These are phyloP conservation scores for Wakefieldia striispora DNA, from an alignment of 768 basidiomycete species.

Conservation along the genomic window DNA sequence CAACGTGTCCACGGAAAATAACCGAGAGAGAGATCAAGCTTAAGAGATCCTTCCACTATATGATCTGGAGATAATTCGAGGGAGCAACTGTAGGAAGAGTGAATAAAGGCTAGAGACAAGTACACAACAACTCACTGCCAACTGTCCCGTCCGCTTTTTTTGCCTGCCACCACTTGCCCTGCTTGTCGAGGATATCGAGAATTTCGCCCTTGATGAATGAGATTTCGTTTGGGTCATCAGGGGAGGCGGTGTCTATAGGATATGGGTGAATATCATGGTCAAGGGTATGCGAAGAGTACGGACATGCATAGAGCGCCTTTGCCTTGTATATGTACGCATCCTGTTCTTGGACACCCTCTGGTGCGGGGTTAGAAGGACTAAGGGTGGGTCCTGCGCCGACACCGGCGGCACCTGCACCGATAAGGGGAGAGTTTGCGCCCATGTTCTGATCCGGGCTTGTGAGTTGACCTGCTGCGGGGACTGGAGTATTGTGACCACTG, in stretches of 20 bases:
- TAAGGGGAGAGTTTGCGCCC: constrained; percentile 62
- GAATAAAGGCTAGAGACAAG: constrained; percentile 3
- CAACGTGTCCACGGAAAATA: constrained; percentile 24
- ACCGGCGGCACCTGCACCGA: constrained; percentile 62
- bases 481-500: constrained; percentile 55
- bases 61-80: constrained; percentile 82
- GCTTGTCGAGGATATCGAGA: constrained; percentile 89
- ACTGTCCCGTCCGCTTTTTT: constrained; percentile 70
- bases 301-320: constrained; percentile 89
- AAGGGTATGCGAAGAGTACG: constrained; percentile 30
- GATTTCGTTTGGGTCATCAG: constrained; percentile 95
- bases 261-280: constrained; percentile 19
- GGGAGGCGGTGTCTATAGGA: constrained; percentile 78
- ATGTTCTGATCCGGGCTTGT: constrained; percentile 42
- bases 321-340: constrained; percentile 70
- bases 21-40: constrained; percentile 1
- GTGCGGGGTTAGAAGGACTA: constrained; percentile 18
- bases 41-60: constrained; percentile 40
- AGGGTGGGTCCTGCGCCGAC: constrained; percentile 51
- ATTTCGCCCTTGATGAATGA: constrained; percentile 91
- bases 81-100: constrained; percentile 59
- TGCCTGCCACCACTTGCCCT: constrained; percentile 93
- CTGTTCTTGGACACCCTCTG: constrained; percentile 31
- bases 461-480: constrained; percentile 33
- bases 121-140: constrained; percentile 60